Evolutionary conservation across 148 eudicot genomes (phyloP), one percentile per base, ranked within the genome.

Genomic region (Silene conica): DNA sequence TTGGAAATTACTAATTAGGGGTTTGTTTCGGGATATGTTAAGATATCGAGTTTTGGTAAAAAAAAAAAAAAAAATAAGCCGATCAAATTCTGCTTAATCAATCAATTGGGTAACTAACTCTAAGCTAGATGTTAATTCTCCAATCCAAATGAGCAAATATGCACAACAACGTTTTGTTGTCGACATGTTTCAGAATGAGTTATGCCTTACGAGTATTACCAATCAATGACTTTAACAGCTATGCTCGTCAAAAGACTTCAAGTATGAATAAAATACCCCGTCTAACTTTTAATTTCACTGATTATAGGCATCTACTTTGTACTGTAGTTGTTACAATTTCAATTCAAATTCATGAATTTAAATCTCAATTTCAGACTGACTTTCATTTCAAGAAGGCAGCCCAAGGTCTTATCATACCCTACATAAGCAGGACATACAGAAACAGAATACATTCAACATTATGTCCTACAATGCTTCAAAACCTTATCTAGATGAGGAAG

Each of bases 401-500:
- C 10, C 13, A 63, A 26, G 64, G 67, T 48, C 8, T 16, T 28
- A 67, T 18, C n/a, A 20, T 26, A 26, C 2, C 28, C 28, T 63
- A 69, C n/a, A 8, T 16, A 23, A 43, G n/a, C 25, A 16, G 16
- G 52, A 41, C 26, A 22, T n/a, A 19, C 20, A 3, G 45, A 13
- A 68, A 26, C 59, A 50, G 69, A 15, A 23, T 20, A 75, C 57
- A 12, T 21, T 48, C 26, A 23, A 48, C n/a, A 4, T 25, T 45
- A 77, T 81, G 93, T 71, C 92, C 71, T 79, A 82, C 55, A 59
- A 16, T 54, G 59, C 45, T 62, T 62, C 52, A 62, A 81, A 76
- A 56, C 25, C 84, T 67, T 67, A n/a, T 76, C 68, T 70, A 75
- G 82, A 79, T 3, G 75, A 73, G 70, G 77, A 82, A 73, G 78